Conservation (phyloP, 805 yeast species). For the Saturnispora hagleri region DNA sequence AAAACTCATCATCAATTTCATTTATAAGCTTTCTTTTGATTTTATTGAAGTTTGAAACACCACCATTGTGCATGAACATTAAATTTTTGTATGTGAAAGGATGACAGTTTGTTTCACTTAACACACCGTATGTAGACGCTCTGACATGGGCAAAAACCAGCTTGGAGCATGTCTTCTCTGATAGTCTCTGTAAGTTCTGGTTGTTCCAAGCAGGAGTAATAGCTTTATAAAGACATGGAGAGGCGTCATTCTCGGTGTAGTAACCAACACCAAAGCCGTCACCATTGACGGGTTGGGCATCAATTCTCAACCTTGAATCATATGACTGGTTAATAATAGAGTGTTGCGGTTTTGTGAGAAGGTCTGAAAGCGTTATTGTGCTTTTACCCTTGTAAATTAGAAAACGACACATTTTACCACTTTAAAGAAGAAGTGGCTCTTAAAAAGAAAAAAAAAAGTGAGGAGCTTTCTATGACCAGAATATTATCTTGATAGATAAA, state of each 20-base stretch:
- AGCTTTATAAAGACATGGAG: slow-evolving; percentile 89
- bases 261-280: slow-evolving; percentile 98
- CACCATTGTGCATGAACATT: slow-evolving; percentile 98
- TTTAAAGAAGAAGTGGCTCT: background rate
- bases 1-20: slow-evolving; percentile 72
- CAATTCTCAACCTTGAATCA: slow-evolving; percentile 81
- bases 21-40: slow-evolving; percentile 68
- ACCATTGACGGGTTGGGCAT: slow-evolving; percentile 90
- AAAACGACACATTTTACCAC: slow-evolving; percentile 73
- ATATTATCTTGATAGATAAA: background rate
- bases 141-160: slow-evolving; percentile 92
- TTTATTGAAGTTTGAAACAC: slow-evolving; percentile 58
- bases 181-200: slow-evolving; percentile 73
- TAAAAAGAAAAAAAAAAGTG: background rate
- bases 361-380: slow-evolving; percentile 74
- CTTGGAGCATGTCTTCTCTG: slow-evolving; percentile 77
- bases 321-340: slow-evolving; percentile 94
- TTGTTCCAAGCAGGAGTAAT: slow-evolving; percentile 99
- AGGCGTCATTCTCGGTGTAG: slow-evolving; percentile 38
- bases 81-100: slow-evolving; percentile 83
- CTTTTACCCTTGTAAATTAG: slow-evolving; percentile 88
- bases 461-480: background rate
- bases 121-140: slow-evolving; percentile 91
- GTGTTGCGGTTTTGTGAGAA: slow-evolving; percentile 91
- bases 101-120: slow-evolving; percentile 94